A percentile compares a stretch with the other conserved stretches of the same genome.
Conservation (phyloP, 2,329 filamentous ascomycete species). For the Botrytis pseudocinerea region DNA sequence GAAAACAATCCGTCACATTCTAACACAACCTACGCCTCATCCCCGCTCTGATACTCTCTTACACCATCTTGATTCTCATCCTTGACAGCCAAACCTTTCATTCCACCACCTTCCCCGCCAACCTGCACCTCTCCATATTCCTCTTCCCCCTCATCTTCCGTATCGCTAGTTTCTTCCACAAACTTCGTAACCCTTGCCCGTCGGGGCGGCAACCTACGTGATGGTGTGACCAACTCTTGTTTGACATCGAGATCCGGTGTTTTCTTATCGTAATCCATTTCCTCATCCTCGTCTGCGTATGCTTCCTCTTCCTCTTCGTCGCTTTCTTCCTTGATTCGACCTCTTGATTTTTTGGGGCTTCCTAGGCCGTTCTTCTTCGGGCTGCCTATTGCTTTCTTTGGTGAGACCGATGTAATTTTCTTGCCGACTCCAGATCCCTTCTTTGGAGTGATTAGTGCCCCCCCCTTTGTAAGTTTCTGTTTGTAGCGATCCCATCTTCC, state of each 20-base stretch:
- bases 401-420: not conserved
- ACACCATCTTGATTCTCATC: not conserved
- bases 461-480: not conserved
- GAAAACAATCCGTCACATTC: not conserved
- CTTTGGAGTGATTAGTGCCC: not conserved
- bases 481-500: slow-evolving; percentile 4
- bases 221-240: not conserved
- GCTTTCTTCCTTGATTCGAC: not conserved
- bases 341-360: not conserved
- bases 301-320: not conserved
- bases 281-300: not conserved
- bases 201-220: slow-evolving; percentile 5
- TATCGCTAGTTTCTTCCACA: slow-evolving; percentile 12
- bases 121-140: not conserved
- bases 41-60: not conserved
- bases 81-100: slow-evolving; percentile 1
- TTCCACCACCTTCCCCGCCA: not conserved
- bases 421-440: not conserved
- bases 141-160: slow-evolving; percentile 1
- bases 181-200: not conserved
- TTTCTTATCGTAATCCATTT: not conserved
- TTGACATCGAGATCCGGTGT: not conserved
- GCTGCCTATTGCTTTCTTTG: not conserved
- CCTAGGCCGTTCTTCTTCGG: not conserved
- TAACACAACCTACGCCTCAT: not conserved